Percentiles rank a stretch among this genome's conserved stretches.
Conservation (phyloP, 352 stramenopile genomes). For the Plasmopara halstedii region DNA sequence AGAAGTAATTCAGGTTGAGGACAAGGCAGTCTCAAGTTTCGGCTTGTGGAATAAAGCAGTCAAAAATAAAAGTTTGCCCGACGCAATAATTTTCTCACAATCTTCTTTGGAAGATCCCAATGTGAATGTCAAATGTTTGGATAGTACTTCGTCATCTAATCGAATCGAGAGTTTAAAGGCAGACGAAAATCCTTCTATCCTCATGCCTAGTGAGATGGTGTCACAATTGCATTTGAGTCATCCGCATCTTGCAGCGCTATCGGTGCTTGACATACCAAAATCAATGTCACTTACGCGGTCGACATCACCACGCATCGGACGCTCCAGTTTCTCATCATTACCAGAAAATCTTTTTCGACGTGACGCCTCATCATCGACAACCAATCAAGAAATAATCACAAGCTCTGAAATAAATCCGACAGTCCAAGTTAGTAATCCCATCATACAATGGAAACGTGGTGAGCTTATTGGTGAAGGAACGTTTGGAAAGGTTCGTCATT, state of each 20-base stretch:
- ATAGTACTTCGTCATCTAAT: constrained; percentile 2
- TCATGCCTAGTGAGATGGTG: constrained; percentile 25
- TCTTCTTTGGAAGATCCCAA: constrained; percentile 5
- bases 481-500: constrained; percentile 74
- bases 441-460: constrained; percentile 88
- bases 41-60: constrained; percentile 50
- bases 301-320: constrained; percentile 40
- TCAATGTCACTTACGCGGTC: constrained; percentile 42
- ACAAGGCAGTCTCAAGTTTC: constrained; percentile 39
- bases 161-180: background rate
- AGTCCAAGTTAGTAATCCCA: constrained; percentile 19
- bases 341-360: constrained; percentile 14
- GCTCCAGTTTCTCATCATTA: constrained; percentile 16
- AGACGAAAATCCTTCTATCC: constrained; percentile 12
- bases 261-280: constrained; percentile 13
- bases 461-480: constrained; percentile 92
- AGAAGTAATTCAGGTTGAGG: constrained; percentile 6
- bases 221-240: constrained; percentile 29
- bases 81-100: constrained; percentile 39
- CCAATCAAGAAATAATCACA: constrained; percentile 11
- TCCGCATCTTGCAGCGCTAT: constrained; percentile 11
- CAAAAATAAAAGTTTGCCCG: constrained; percentile 31
- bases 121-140: background rate
- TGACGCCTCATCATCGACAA: constrained; percentile 1
- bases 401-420: constrained; percentile 1